Evolutionary conservation across 306 rosid genomes (phyloP).

Genomic region (Carpinus fangiana): DNA sequence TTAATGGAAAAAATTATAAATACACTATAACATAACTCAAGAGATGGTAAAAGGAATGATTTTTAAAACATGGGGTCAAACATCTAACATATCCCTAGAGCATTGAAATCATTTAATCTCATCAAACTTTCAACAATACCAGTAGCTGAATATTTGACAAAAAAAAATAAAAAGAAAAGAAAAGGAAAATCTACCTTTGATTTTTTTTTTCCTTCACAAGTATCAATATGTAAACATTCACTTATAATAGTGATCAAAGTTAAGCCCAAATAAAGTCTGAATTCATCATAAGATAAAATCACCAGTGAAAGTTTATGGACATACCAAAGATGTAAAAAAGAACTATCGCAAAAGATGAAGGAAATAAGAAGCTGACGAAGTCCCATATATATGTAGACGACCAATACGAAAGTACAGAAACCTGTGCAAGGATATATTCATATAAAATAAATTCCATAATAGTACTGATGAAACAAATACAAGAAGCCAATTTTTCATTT

Average conservation of each 20-base stretch:
- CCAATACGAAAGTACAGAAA: conserved; percentile 88
- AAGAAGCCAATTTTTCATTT: neutral
- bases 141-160: neutral
- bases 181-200: neutral
- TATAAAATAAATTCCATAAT: conserved; percentile 22
- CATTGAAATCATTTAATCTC: neutral
- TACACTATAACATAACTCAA: no score
- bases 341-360: conserved; percentile 70
- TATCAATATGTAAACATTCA: neutral
- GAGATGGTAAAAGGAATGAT: no score
- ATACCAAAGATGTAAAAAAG: conserved; percentile 85
- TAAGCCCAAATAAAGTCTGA: conserved; percentile 12
- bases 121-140: neutral
- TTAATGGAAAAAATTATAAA: no score
- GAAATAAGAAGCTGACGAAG: conserved; percentile 90
- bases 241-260: conserved; percentile 1
- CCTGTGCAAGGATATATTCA: conserved; percentile 48
- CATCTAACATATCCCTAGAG: neutral
- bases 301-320: conserved; percentile 20
- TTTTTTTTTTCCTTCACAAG: neutral
- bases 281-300: conserved; percentile 1
- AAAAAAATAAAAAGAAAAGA: neutral
- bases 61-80: neutral
- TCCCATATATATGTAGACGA: conserved; percentile 85
- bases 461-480: conserved; percentile 12